These are phyloP conservation scores for Termitomyces sp. DNA, from an alignment of 768 basidiomycete species.

Conservation along the genomic window DNA sequence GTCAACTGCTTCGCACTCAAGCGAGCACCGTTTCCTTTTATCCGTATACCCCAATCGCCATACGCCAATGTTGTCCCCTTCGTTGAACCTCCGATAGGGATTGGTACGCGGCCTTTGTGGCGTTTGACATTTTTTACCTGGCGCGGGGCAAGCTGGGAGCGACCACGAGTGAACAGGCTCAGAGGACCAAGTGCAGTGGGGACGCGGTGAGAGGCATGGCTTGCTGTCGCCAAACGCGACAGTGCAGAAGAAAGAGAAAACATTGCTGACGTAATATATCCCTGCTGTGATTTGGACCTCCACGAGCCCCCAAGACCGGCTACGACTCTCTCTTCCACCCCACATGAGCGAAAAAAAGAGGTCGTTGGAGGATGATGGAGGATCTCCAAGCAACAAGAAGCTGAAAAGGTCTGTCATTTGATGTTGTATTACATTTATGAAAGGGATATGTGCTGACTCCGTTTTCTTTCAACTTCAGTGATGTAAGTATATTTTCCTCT, in stretches of 20 bases:
- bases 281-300: not conserved
- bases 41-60: conserved; percentile 89
- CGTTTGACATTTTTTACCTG: conserved; percentile 80
- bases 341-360: conserved; percentile 67
- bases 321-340: not conserved
- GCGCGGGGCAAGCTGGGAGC: conserved; percentile 73
- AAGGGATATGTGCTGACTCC: conserved; percentile 7
- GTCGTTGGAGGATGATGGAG: conserved; percentile 48
- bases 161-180: conserved; percentile 36
- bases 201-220: conserved; percentile 15
- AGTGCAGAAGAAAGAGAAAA: conserved; percentile 39
- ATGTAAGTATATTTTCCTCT: conserved; percentile 56
- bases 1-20: conserved; percentile 87
- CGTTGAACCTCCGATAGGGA: conserved; percentile 85
- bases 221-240: conserved; percentile 19
- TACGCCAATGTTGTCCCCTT: conserved; percentile 90
- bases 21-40: conserved; percentile 75
- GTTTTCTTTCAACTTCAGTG: conserved; percentile 35
- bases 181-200: conserved; percentile 25
- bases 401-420: conserved; percentile 51
- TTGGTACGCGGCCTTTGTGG: conserved; percentile 84
- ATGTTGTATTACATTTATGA: conserved; percentile 4
- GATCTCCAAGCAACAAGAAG: conserved; percentile 47
- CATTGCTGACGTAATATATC: conserved; percentile 24
- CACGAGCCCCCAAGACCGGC: not conserved